Evolutionary conservation across 1,284 basidiomycete species (phyloP).

Genomic region (Trichosporon ovoides): DNA sequence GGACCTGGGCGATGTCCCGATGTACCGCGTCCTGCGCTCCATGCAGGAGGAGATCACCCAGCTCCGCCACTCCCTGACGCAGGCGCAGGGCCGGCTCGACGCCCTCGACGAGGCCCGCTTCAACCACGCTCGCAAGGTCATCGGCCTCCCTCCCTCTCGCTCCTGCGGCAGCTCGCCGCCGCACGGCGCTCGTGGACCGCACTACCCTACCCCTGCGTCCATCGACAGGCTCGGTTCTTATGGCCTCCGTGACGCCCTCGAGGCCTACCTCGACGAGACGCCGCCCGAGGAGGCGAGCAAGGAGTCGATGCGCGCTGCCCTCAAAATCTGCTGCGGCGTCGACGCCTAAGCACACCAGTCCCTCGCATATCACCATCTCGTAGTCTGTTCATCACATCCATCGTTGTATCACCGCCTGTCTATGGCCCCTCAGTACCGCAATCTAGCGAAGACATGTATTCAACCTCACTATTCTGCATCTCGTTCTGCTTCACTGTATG

Average conservation of each 20-base stretch:
- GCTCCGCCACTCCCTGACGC: conserved; percentile 14
- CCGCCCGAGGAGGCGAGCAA: conserved; percentile 16
- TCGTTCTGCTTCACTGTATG: no score
- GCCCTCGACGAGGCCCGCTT: conserved; percentile 19
- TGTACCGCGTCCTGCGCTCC: conserved; percentile 18
- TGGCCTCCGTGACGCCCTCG: conserved; percentile 19
- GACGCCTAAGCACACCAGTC: neutral
- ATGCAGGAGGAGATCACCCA: conserved; percentile 23
- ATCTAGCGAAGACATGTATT: no score
- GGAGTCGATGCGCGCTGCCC: conserved; percentile 16
- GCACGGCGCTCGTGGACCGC: neutral
- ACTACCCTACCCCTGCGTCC: conserved; percentile 10
- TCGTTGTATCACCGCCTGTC: no score
- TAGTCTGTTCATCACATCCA: no score
- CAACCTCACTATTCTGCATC: no score
- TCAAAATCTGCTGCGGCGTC: conserved; percentile 22
- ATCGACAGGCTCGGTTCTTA: conserved; percentile 17
- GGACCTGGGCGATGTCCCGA: conserved; percentile 8
- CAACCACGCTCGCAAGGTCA: conserved; percentile 19
- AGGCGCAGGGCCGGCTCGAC: conserved; percentile 13
- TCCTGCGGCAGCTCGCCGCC: neutral
- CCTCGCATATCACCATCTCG: neutral
- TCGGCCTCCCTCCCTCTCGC: conserved; percentile 16
- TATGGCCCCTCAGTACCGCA: no score
- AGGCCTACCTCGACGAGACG: conserved; percentile 21